phyloP scores from a whole-genome alignment of 306 rosid genomes.

The Sicyos edulis region DNA sequence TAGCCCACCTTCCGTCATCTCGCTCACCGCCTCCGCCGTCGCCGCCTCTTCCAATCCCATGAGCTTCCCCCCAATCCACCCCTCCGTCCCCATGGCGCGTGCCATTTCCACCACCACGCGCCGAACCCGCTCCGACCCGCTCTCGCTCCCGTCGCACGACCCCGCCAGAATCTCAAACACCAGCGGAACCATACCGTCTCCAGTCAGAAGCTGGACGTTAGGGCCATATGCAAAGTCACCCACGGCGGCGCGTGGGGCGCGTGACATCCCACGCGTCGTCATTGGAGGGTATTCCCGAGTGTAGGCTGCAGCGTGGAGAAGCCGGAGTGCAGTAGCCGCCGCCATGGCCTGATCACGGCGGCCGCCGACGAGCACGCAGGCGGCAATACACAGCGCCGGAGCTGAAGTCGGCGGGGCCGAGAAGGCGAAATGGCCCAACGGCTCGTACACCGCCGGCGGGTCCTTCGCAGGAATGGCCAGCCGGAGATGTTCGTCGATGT shows the following conservation, averaged over 20 bases:
- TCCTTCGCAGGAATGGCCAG: conserved; percentile 39
- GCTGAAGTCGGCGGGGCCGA: conserved; percentile 44
- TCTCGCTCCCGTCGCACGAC: conserved; percentile 27
- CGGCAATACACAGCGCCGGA: conserved; percentile 54
- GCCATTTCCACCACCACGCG: conserved; percentile 51
- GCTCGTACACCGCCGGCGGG: conserved; percentile 51
- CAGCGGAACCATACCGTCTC: conserved; percentile 43
- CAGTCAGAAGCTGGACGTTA: conserved; percentile 41
- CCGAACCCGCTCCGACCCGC: conserved; percentile 33
- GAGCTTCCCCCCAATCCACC: conserved; percentile 37
- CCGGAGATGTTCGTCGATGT: conserved; percentile 50
- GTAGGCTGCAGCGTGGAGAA: conserved; percentile 29
- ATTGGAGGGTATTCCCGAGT: conserved; percentile 43
- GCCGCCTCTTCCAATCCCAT: conserved; percentile 11
- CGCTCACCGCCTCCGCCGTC: conserved; percentile 5
- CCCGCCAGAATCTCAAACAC: conserved; percentile 45
- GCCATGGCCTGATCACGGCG: conserved; percentile 40
- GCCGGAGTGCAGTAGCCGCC: conserved; percentile 56
- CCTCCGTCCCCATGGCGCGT: conserved; percentile 48
- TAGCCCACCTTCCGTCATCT: conserved; percentile 47
- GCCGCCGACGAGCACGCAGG: conserved; percentile 67
- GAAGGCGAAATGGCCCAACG: conserved; percentile 45
- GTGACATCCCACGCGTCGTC: neutral
- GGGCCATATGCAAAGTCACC: conserved; percentile 17
- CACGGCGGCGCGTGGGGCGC: neutral